Evolutionary conservation across 495 filamentous ascomycete genomes (phyloP).

Genomic region (Penicillium dipodomyicola): DNA sequence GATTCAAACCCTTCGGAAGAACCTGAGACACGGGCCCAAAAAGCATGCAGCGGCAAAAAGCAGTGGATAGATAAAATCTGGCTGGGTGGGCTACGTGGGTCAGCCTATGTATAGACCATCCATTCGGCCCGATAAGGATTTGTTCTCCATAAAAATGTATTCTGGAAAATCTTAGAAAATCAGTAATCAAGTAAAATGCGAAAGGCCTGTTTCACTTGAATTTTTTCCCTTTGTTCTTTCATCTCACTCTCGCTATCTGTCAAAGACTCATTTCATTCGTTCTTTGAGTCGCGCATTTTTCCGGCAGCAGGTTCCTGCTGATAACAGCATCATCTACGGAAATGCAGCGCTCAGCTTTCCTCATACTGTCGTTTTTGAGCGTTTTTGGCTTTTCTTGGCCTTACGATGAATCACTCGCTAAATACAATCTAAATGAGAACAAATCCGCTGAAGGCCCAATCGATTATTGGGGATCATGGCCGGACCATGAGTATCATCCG

Average conservation of each 20-base stretch:
- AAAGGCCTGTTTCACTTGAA: background rate
- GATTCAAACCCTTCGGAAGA: slow-evolving; percentile 1
- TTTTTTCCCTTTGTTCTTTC: slow-evolving; percentile 2
- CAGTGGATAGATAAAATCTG: slow-evolving; percentile 8
- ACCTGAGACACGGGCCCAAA: slow-evolving; percentile 12
- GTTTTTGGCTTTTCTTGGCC: slow-evolving; percentile 18
- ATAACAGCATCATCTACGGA: slow-evolving; percentile 7
- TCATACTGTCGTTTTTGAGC: slow-evolving; percentile 19
- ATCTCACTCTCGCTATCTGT: slow-evolving; percentile 8
- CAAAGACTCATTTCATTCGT: slow-evolving; percentile 9
- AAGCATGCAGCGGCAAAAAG: slow-evolving; percentile 1
- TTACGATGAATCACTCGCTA: slow-evolving; percentile 19
- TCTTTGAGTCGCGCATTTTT: slow-evolving; percentile 2
- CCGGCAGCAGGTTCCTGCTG: slow-evolving; percentile 8
- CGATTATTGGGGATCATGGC: slow-evolving; percentile 43
- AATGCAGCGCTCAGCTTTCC: slow-evolving; percentile 17
- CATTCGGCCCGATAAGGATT: slow-evolving; percentile 14
- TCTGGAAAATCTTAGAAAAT: slow-evolving; percentile 3
- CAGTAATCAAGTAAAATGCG: slow-evolving; percentile 1
- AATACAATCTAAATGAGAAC: slow-evolving; percentile 43
- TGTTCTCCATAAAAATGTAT: slow-evolving; percentile 10
- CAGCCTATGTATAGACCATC: background rate
- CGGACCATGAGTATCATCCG: slow-evolving; percentile 38
- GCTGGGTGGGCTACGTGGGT: background rate
- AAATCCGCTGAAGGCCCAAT: slow-evolving; percentile 28